Percentiles rank a stretch among this genome's conserved stretches.
Evolutionary conservation across 805 yeast species (phyloP).

Genomic region (Metschnikowia dekortorum): DNA sequence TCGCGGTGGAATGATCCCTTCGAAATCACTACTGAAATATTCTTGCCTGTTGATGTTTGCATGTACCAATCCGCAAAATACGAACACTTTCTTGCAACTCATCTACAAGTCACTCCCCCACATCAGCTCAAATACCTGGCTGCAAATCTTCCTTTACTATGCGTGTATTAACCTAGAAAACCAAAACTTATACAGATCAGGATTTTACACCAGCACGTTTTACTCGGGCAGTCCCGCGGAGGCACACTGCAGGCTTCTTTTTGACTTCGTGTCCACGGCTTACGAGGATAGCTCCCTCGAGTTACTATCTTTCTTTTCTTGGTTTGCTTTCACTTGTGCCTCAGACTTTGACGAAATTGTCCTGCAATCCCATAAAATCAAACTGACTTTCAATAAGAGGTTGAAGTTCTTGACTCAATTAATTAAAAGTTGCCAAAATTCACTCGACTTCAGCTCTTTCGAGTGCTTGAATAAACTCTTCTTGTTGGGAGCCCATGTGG

Average conservation of each 20-base stretch:
- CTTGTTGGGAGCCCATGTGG: constrained; percentile 32
- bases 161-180: constrained; percentile 28
- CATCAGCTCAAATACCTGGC: constrained; percentile 34
- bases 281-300: constrained; percentile 29
- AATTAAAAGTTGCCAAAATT: constrained; percentile 25
- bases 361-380: constrained; percentile 27
- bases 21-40: constrained; percentile 26
- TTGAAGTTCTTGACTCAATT: constrained; percentile 27
- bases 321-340: constrained; percentile 32
- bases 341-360: constrained; percentile 32
- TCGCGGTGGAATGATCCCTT: constrained; percentile 26
- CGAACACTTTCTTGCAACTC: constrained; percentile 20
- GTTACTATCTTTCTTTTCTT: constrained; percentile 20
- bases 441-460: constrained; percentile 28
- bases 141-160: constrained; percentile 31
- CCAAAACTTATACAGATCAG: constrained; percentile 35
- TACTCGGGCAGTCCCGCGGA: constrained; percentile 22
- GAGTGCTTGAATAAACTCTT: constrained; percentile 33
- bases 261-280: constrained; percentile 27
- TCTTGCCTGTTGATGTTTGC: constrained; percentile 31
- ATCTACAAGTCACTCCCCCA: constrained; percentile 22
- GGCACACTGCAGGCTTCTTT: constrained; percentile 23
- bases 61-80: constrained; percentile 25
- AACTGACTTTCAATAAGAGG: constrained; percentile 33
- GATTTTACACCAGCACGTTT: constrained; percentile 26